These are phyloP conservation scores for Ustilago vetiveriae DNA, from an alignment of 1,284 basidiomycete species.

Conservation along the genomic window DNA sequence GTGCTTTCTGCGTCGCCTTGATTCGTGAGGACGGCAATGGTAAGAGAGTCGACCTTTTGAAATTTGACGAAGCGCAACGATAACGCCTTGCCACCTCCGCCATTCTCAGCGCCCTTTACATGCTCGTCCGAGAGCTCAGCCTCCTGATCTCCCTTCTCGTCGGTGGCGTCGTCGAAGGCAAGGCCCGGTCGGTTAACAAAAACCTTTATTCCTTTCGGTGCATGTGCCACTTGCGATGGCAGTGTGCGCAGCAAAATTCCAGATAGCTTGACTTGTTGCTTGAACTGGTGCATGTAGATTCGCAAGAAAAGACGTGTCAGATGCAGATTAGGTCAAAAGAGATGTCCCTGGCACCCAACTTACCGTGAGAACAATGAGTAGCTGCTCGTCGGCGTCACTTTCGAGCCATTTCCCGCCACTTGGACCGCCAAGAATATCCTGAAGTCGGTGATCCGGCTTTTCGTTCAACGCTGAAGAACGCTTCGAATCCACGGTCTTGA, in stretches of 20 bases:
- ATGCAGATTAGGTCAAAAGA: neutral
- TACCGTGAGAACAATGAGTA: slow-evolving; percentile 63
- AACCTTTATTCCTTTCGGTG: slow-evolving; percentile 52
- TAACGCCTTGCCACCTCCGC: slow-evolving; percentile 71
- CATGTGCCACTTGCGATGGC: slow-evolving; percentile 23
- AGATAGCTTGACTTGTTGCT: slow-evolving; percentile 79
- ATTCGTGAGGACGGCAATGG: slow-evolving; percentile 82
- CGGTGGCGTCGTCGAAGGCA: slow-evolving; percentile 68
- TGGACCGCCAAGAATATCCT: slow-evolving; percentile 70
- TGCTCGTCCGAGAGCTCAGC: slow-evolving; percentile 67
- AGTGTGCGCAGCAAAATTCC: slow-evolving; percentile 74
- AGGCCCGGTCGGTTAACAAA: slow-evolving; percentile 65
- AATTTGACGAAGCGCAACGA: slow-evolving; percentile 79
- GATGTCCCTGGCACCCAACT: neutral
- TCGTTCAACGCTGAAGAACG: slow-evolving; percentile 81
- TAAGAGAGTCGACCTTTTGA: slow-evolving; percentile 72
- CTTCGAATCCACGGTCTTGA: slow-evolving; percentile 73
- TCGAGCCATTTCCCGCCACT: slow-evolving; percentile 74
- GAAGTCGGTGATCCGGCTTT: slow-evolving; percentile 73
- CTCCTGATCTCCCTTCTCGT: slow-evolving; percentile 68
- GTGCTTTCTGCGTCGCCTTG: slow-evolving; percentile 79
- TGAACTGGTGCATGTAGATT: slow-evolving; percentile 72
- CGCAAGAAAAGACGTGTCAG: neutral
- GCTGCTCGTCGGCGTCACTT: slow-evolving; percentile 82
- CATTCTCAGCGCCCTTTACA: slow-evolving; percentile 34